Base-by-base conservation (phyloP, 2,329 filamentous ascomycete genomes). In the Chaetomiaceae sp. region DNA sequence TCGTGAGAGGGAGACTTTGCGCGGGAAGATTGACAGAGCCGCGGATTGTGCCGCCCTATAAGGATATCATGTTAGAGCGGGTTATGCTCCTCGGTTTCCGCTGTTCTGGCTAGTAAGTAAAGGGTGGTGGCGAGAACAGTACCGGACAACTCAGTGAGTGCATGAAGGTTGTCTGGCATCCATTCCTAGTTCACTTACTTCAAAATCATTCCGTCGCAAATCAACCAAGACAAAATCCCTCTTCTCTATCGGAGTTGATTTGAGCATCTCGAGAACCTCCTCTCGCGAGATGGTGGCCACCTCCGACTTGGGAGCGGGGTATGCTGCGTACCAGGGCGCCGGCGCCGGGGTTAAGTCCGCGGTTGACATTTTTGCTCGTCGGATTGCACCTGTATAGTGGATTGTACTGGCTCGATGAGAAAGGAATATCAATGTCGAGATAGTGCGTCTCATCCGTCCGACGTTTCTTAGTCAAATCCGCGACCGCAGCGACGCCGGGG, bases 11-110 rank as follows among this genome's bases (percentile, higher is more conserved):
- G 2, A 79, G 61, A 49, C 68, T 73, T 54, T 78, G 74, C 1
- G 75, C 75, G 0, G 75, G 75, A 4, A 79, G 66, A 57, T 79
- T 78, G 61, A 84, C 67, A 2, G 79, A 80, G 1, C 72, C 73
- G 10, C 67, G 69, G 58, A 84, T 80, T 0, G 76, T 79, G 40
- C 80, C 80, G 37, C 81, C 80, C 79, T 80, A 54, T 18, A 21
- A 2, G 9, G 6, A 36, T 34, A 27, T 23, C 18, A 51, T 11
- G 20, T 21, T 14, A 5, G 13, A 9, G 9, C 8, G 5, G 25
- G 30, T 43, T 18, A n/a, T n/a, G n/a, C n/a, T n/a, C n/a, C n/a
- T n/a, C n/a, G n/a, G n/a, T n/a, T n/a, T n/a, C n/a, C n/a, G n/a
- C n/a, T n/a, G n/a, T n/a, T n/a, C n/a, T n/a, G n/a, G n/a, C n/a